Conservation (phyloP, 768 basidiomycete species). For the Calvatia gigantea region DNA sequence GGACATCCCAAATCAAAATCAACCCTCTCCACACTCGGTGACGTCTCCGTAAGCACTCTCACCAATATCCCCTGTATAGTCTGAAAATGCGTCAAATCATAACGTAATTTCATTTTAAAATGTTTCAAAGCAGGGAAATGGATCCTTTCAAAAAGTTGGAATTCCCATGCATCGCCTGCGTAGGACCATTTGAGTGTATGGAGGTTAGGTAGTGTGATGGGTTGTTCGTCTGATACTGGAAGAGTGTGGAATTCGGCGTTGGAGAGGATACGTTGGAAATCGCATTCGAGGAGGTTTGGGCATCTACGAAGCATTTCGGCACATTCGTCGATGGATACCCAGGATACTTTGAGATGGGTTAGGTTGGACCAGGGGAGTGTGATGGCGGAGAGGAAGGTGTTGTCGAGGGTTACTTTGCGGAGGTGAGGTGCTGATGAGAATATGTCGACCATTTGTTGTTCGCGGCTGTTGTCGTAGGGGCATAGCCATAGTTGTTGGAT, state of each 20-base stretch:
- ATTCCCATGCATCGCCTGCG: constrained; percentile 9
- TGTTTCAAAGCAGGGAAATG: not conserved
- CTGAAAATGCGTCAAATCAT: constrained; percentile 8
- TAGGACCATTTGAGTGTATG: constrained; percentile 7
- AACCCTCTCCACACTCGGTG: constrained; percentile 2
- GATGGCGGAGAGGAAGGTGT: constrained; percentile 8
- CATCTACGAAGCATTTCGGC: constrained; percentile 8
- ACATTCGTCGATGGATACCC: constrained; percentile 11
- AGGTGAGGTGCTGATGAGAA: not conserved
- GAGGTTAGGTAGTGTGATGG: not conserved
- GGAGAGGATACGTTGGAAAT: constrained; percentile 6
- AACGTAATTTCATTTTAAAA: constrained; percentile 7
- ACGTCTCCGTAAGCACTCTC: not conserved
- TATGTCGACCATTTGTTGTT: constrained; percentile 10
- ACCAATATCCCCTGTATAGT: not conserved
- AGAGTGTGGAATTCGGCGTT: constrained; percentile 6
- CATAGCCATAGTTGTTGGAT: constrained; percentile 4
- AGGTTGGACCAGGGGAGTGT: not conserved
- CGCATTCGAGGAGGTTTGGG: not conserved
- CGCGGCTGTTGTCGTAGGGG: constrained; percentile 9
- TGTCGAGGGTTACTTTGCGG: constrained; percentile 5
- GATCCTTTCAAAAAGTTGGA: constrained; percentile 7
- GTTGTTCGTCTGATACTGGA: not conserved
- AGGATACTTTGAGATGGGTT: constrained; percentile 8
- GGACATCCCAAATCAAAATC: constrained; percentile 11